Conservation (phyloP, 495 filamentous ascomycete genomes). For the Penicillium bialowiezense region DNA sequence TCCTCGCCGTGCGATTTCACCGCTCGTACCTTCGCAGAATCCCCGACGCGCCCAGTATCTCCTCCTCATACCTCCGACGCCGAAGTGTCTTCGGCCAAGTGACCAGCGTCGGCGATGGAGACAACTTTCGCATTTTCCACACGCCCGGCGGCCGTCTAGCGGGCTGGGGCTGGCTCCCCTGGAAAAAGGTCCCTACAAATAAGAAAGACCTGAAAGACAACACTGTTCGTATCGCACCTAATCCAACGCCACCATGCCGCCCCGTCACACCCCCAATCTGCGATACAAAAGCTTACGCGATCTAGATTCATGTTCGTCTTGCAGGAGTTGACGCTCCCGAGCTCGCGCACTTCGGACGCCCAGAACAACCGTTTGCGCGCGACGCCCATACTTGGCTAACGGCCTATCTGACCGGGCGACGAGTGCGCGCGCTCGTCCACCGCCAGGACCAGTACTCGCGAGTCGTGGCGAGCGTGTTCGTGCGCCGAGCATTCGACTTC, state of each 20-base stretch:
- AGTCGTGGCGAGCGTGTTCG: slow-evolving; percentile 80
- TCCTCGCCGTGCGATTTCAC: slow-evolving; percentile 55
- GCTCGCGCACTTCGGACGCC: slow-evolving; percentile 82
- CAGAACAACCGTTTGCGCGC: slow-evolving; percentile 76
- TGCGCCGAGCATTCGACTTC: slow-evolving; percentile 60
- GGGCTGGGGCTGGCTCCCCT: slow-evolving; percentile 88
- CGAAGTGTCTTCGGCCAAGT: slow-evolving; percentile 79
- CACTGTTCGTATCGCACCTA: slow-evolving; percentile 59
- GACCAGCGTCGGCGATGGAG: slow-evolving; percentile 93
- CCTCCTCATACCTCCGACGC: slow-evolving; percentile 60
- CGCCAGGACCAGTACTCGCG: slow-evolving; percentile 88
- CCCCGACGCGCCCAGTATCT: slow-evolving; percentile 68
- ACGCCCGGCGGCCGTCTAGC: slow-evolving; percentile 82
- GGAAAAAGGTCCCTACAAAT: slow-evolving; percentile 66
- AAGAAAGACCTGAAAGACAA: slow-evolving; percentile 67
- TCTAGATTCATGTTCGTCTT: slow-evolving; percentile 73
- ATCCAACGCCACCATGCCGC: background rate
- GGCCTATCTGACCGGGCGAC: slow-evolving; percentile 65
- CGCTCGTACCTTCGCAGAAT: slow-evolving; percentile 74
- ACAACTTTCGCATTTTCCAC: slow-evolving; percentile 91
- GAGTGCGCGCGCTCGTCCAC: slow-evolving; percentile 77
- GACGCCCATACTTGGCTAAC: slow-evolving; percentile 80
- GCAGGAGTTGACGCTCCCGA: slow-evolving; percentile 94
- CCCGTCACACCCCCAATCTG: background rate
- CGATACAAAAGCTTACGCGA: too few species aligned